A percentile compares a stretch with the other conserved stretches of the same genome.
phyloP scores from a whole-genome alignment of 2,329 filamentous ascomycete genomes.

The Pseudogymnoascus verrucosus region DNA sequence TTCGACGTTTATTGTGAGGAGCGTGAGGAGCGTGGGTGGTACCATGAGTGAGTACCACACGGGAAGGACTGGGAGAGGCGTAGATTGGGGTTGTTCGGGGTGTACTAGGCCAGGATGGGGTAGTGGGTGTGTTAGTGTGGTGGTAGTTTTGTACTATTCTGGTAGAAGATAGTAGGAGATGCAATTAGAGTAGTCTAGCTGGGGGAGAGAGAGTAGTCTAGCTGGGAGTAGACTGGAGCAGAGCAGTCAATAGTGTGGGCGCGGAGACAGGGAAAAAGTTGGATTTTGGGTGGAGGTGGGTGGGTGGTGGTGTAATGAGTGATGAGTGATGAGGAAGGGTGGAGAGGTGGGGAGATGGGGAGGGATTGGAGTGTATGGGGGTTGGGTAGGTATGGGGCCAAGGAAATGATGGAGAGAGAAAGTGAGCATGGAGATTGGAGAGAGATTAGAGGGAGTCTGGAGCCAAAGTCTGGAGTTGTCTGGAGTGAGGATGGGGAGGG shows the following conservation, averaged over 20 bases:
- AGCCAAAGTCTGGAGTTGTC: too few relatives aligned
- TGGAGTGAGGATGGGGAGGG: too few relatives aligned
- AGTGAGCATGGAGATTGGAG: too few relatives aligned
- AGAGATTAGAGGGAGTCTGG: too few relatives aligned
- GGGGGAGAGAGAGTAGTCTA: not conserved
- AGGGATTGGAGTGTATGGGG: too few relatives aligned
- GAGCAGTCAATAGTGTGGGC: not conserved
- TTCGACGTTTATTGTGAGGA: not conserved
- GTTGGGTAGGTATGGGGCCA: too few relatives aligned
- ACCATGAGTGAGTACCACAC: too few relatives aligned
- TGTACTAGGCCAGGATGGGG: too few relatives aligned
- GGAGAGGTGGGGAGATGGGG: too few relatives aligned
- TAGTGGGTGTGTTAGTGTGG: not conserved
- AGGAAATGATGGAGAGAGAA: too few relatives aligned
- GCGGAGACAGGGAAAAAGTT: not conserved
- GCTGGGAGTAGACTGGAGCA: not conserved
- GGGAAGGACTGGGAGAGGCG: not conserved
- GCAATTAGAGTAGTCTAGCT: not conserved
- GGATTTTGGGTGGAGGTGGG: not conserved
- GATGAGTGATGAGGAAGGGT: too few relatives aligned
- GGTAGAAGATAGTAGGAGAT: not conserved
- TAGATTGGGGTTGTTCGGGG: not conserved
- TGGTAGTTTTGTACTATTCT: not conserved
- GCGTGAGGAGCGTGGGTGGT: too few relatives aligned
- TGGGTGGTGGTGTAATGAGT: not conserved